Base-by-base conservation (phyloP, 768 basidiomycete genomes). In the Leccinum fibrillosum region DNA sequence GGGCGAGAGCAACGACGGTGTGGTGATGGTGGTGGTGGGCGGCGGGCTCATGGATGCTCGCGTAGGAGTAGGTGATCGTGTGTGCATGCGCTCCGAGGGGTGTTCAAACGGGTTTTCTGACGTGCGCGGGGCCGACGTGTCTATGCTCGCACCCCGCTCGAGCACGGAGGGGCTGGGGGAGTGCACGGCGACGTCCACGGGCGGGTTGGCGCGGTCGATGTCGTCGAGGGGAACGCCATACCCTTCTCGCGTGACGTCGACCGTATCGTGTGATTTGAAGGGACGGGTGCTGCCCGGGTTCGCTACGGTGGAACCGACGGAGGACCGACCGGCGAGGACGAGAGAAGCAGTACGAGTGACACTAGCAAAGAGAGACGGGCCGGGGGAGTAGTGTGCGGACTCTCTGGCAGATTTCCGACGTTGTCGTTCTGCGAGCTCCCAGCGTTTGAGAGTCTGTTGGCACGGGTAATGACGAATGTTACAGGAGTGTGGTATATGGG, bases 361-460 rank as follows among this genome's bases (percentile, higher is more conserved):
- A 57, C 81, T 80, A 21, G 76, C 72, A 39, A 90, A 70, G n/a
- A 88, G 64, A 3, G 88, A 84, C 5, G 79, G 65, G 1, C 54
- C 39, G 26, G 69, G 53, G 8, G 45, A 55, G 21, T 64, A 12
- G 1, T 65, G 67, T 3, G n/a, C 12, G 2, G 86, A 85, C 56
- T 85, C 86, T 55, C 91, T 81, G 3, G 82, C 86, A 35, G 82
- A 79, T 72, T 86, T 92, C 75, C 91, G 82, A 58, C 89, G 81
- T 64, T 85, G 85, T 19, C 88, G 81, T 66, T 93, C 91, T 42
- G 84, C 84, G 49, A 84, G 75, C 64, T 93, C 91, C 92, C 90
- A 93, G 45, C 81, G 81, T 62, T 81, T 79, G 26, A 94, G 77
- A 58, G 84, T 93, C 91, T 93, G 70, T 58, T 32, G 49, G n/a